A percentile compares a stretch with the other conserved stretches of the same genome.
These are phyloP conservation scores for Betula pendula DNA, from an alignment of 306 rosid genomes.

Conservation along the genomic window DNA sequence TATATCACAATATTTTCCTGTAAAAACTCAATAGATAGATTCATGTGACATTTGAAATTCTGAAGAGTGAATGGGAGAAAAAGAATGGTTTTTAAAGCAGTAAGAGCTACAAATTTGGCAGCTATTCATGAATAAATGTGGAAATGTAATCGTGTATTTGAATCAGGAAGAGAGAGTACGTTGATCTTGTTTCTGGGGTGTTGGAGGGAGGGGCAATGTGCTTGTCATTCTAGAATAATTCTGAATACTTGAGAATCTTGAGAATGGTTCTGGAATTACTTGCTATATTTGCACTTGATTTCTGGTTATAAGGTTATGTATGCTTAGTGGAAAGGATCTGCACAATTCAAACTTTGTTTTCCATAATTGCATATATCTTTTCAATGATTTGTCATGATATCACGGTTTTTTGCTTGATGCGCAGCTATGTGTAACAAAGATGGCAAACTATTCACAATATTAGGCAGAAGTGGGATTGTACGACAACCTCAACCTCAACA, in stretches of 20 bases:
- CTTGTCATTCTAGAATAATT: not conserved
- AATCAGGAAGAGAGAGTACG: not conserved
- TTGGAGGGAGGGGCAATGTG: not conserved
- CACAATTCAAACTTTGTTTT: not conserved
- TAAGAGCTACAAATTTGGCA: not conserved
- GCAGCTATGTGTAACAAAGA: constrained; percentile 94
- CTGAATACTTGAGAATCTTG: not conserved
- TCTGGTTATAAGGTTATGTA: not conserved
- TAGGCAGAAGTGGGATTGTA: constrained; percentile 69
- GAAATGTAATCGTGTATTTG: not conserved
- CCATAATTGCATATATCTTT: not conserved
- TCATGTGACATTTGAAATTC: not conserved
- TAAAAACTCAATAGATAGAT: not conserved
- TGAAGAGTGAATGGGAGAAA: not conserved
- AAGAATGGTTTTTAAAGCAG: not conserved
- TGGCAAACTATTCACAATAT: constrained; percentile 70
- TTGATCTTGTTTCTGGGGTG: not conserved
- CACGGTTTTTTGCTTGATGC: constrained; percentile 34
- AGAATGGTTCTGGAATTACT: not conserved
- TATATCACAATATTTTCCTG: not conserved
- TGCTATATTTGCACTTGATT: not conserved
- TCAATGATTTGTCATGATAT: constrained; percentile 3
- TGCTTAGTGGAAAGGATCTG: constrained; percentile 1
- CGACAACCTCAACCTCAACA: constrained; percentile 47
- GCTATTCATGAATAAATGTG: not conserved